These are phyloP conservation scores for Fragilaria radians DNA, from an alignment of 108 stramenopile genomes.

Conservation along the genomic window DNA sequence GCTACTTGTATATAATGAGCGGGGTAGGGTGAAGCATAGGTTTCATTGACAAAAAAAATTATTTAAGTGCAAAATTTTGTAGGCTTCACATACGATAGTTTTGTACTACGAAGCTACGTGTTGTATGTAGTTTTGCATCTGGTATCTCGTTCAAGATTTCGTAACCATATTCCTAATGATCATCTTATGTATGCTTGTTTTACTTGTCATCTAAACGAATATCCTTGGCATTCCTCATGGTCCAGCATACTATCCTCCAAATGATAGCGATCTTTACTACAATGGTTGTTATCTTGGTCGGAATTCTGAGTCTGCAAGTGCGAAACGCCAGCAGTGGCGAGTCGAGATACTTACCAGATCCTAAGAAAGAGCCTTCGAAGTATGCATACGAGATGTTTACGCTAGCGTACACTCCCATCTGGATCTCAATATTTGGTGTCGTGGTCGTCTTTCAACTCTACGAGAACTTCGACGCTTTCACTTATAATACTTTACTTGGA, in stretches of 20 bases:
- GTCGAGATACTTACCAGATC: conserved; percentile 28
- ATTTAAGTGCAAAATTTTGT: no score
- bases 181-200: background rate
- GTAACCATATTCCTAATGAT: background rate
- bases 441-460: conserved; percentile 79
- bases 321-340: conserved; percentile 9
- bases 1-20: no score
- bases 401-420: conserved; percentile 69
- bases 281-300: conserved; percentile 56
- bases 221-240: conserved; percentile 24
- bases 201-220: conserved; percentile 1
- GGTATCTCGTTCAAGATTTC: no score
- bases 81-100: no score
- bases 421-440: conserved; percentile 72
- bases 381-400: conserved; percentile 73
- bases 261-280: conserved; percentile 68
- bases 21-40: no score
- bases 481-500: conserved; percentile 65
- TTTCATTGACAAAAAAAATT: no score
- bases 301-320: conserved; percentile 48
- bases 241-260: no score
- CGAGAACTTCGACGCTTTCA: conserved; percentile 69
- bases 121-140: no score
- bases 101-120: no score
- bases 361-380: conserved; percentile 57